Conservation (phyloP, 805 yeast genomes). For the Schwanniomyces sp. region DNA sequence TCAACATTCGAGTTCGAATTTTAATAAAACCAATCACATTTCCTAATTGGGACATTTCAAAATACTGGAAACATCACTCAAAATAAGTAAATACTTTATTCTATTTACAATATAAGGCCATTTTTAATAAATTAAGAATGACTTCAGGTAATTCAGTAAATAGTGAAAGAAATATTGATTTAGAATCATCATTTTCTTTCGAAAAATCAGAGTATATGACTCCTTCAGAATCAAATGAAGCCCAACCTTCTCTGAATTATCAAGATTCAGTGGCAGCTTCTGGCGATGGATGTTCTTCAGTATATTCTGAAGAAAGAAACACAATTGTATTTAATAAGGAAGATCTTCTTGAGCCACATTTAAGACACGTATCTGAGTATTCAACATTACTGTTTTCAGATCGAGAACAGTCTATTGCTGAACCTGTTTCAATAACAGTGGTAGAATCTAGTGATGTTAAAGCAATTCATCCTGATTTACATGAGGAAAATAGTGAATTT, state of each 20-base stretch:
- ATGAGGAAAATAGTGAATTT: neutral
- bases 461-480: neutral
- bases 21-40: constrained; percentile 7
- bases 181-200: constrained; percentile 8
- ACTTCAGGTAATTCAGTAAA: neutral
- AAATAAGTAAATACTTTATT: neutral
- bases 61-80: neutral
- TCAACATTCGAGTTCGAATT: neutral
- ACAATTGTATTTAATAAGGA: neutral
- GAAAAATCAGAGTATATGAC: constrained; percentile 8
- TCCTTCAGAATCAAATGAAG: neutral
- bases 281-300: neutral
- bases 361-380: neutral
- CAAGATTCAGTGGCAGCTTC: neutral
- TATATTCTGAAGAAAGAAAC: neutral
- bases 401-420: constrained; percentile 15
- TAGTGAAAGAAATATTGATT: constrained; percentile 1
- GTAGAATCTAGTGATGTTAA: constrained; percentile 13
- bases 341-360: neutral
- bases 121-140: neutral
- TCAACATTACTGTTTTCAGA: constrained; percentile 22
- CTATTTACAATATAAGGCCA: neutral
- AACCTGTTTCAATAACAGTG: constrained; percentile 20
- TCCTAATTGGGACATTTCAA: constrained; percentile 8
- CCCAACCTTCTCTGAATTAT: neutral